Base-by-base conservation (phyloP, 1,284 basidiomycete species). In the Austroboletus novae-zelandiae region DNA sequence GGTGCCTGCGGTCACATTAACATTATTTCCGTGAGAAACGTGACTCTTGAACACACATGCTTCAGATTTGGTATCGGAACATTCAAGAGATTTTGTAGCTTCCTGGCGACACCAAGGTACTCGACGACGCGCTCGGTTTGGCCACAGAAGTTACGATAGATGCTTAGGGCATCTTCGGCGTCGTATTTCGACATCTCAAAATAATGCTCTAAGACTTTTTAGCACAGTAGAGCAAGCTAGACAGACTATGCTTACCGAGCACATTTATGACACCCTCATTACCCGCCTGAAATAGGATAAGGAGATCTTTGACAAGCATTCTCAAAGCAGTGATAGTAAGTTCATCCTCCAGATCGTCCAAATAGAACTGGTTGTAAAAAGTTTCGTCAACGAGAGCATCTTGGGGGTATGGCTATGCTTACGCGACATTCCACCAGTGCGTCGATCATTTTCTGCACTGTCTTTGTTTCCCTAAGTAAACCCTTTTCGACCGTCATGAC, bases 181-280 rank as follows among this genome's bases (percentile, higher is more conserved):
- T 99, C 96, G 20, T 86, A 72, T 58, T 91, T 89, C 4, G 94
- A 93, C 97, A 99, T 99, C 66, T 98, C 96, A 65, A 99, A 98
- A 72, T 98, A 99, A 72, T 97, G 91, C 66, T 98, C 97, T 91
- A n/a, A 31, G 40, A 49, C 40, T 46, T 25, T 48, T 65, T 9
- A 67, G 50, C 47, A 55, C 13, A 41, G 17, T 43, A 30, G 27
- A 48, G 45, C 13, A 2, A n/a, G 6, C 15, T 40, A 27, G 9
- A 17, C 31, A 27, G 29, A 18, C 8, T n/a, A 30, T 36, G 56
- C 69, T 53, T 54, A 92, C 91, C 91, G 45, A 97, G 79, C 34
- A 98, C 86, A 67, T 98, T 99, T 73, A 98, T 97, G 43, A 98
- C 92, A 50, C 96, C 96, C 66, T 99, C 96, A 62, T 99, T 99